Base-by-base conservation (phyloP, 1,139 yeast genomes). In the Diutina sp. region DNA sequence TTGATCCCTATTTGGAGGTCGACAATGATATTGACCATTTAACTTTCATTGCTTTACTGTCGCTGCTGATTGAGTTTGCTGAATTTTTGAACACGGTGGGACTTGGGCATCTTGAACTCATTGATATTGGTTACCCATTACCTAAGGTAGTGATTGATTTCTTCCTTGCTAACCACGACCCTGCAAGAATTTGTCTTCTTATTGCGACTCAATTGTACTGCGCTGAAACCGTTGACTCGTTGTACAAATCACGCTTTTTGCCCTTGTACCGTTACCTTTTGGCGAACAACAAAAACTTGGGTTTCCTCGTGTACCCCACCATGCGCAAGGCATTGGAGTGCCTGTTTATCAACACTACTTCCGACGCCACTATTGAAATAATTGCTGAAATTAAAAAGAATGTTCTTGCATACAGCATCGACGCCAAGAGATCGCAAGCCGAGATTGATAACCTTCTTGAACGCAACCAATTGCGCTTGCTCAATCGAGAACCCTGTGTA, bases 181-280 rank as follows among this genome's bases (percentile, higher is more conserved):
- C 70, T 32, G 72, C 89, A 0, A 71, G 72, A 47, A 63, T 82
- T 47, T 70, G 82, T 0, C 67, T 84, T 56, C 72, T 77, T 57
- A 80, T 83, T 58, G 83, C 83, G 9, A 77, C 86, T 0, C 69
- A 71, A 51, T 76, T 79, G 58, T 84, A 83, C 67, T 73, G 72
- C 44, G 69, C 77, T 2, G 78, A 78, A 21, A 58, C 70, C 6
- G 44, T 50, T 38, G 79, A 76, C 58, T 65, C 65, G 35, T 70
- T 73, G 5, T 73, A 81, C 58, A 53, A 53, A 16, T 8, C 76
- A 12, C 77, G 84, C 56, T 85, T 83, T 61, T 69, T 87, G 56
- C 70, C 74, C 14, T 66, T 87, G 18, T 70, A 80, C 64, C 70
- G 72, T 58, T 69, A 76, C 60, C 64, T 83, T 57, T 73, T 79